phyloP scores from a whole-genome alignment of 202 grass and related monocot species.

The Cymbopogon flexuosus region DNA sequence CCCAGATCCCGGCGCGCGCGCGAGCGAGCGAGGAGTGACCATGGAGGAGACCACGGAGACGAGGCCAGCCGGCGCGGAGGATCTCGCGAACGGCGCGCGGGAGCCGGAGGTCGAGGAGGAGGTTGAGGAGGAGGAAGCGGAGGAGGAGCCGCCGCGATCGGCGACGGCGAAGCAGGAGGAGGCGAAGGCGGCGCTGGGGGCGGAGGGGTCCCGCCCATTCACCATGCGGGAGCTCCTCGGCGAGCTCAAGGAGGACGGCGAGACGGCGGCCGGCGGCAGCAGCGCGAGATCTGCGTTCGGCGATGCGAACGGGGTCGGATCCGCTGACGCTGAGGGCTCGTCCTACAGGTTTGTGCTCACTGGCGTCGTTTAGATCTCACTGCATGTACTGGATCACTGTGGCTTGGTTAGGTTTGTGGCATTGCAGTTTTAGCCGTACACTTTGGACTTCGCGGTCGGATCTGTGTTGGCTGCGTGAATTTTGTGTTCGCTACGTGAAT shows the following conservation, averaged over 20 bases:
- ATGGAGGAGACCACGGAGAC: slow-evolving; percentile 51
- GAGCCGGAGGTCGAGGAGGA: slow-evolving; percentile 32
- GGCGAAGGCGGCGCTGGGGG: slow-evolving; percentile 31
- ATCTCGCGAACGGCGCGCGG: slow-evolving; percentile 33
- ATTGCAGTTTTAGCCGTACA: neutral
- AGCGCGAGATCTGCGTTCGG: slow-evolving; percentile 41
- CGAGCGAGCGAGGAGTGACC: neutral
- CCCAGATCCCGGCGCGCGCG: slow-evolving; percentile 30
- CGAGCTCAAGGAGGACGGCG: slow-evolving; percentile 73
- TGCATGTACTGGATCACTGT: neutral
- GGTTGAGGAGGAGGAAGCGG: slow-evolving; percentile 29
- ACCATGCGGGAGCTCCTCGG: slow-evolving; percentile 74
- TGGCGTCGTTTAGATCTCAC: slow-evolving; percentile 27
- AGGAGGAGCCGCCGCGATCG: slow-evolving; percentile 53
- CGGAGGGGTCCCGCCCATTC: slow-evolving; percentile 63
- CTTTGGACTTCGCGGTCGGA: neutral
- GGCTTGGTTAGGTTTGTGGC: neutral
- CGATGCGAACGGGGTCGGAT: slow-evolving; percentile 41
- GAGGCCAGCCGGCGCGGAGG: slow-evolving; percentile 7
- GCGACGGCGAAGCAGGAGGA: slow-evolving; percentile 44
- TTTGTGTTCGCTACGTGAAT: neutral
- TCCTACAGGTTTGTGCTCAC: slow-evolving; percentile 55
- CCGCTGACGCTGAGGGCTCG: slow-evolving; percentile 45
- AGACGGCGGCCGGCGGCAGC: slow-evolving; percentile 21
- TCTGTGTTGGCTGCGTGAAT: neutral